Percentiles rank a stretch among this genome's conserved stretches.
These are phyloP conservation scores for Nicotiana attenuata DNA, from an alignment of 257 asterid species.

Conservation along the genomic window DNA sequence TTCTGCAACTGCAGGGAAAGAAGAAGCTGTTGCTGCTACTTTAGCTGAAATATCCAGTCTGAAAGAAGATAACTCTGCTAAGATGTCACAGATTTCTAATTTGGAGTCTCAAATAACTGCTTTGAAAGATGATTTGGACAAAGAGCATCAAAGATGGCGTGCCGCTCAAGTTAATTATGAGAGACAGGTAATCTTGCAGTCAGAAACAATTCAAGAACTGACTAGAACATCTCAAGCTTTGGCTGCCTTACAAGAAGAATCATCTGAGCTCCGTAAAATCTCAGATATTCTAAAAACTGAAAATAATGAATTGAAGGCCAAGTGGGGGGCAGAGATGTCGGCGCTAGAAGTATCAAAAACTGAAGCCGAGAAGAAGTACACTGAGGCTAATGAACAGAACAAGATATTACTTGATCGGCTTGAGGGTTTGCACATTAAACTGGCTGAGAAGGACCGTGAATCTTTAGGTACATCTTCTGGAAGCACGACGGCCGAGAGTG, in stretches of 20 bases:
- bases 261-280: conserved; percentile 65
- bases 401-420: conserved; percentile 72
- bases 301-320: conserved; percentile 59
- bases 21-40: conserved; percentile 68
- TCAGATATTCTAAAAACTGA: conserved; percentile 48
- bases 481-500: conserved; percentile 43
- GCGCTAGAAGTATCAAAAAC: conserved; percentile 62
- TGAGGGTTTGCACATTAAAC: conserved; percentile 80
- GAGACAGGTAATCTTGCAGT: conserved; percentile 93
- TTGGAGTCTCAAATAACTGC: conserved; percentile 62
- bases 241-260: conserved; percentile 60
- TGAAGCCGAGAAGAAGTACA: conserved; percentile 70
- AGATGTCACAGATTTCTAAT: conserved; percentile 58
- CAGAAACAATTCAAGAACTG: conserved; percentile 93
- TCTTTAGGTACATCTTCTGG: conserved; percentile 51
- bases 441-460: conserved; percentile 71
- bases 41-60: conserved; percentile 56
- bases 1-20: conserved; percentile 64
- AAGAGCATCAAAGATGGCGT: conserved; percentile 70
- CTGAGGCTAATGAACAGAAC: conserved; percentile 80
- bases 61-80: conserved; percentile 56
- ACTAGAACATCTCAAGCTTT: conserved; percentile 79
- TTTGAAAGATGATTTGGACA: conserved; percentile 72
- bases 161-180: conserved; percentile 82
- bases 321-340: conserved; percentile 69